Base-by-base conservation (phyloP, 2,329 filamentous ascomycete species). In the Phoma sp. region DNA sequence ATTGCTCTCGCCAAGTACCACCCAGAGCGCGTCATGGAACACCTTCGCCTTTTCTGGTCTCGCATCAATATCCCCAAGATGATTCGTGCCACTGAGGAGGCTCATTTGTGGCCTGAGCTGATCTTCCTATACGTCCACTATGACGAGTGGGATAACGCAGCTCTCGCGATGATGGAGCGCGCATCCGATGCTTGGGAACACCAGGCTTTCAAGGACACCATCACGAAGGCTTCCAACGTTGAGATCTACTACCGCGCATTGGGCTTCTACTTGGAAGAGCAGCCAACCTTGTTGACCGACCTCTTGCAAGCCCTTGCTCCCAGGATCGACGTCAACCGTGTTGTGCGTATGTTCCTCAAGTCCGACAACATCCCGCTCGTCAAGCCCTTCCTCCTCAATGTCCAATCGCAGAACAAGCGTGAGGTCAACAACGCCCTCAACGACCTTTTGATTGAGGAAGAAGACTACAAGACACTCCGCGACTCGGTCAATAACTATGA, bases 401-500 rank as follows among this genome's bases (percentile, higher is more conserved):
- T 99, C 24, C 95, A 99, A 79, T 79, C 86, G 13, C 95, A 99
- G 79, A 99, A 99, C 84, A 99, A 99, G 88, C 91, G 92, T 64
- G 91, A 91, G 46, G 95, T 99, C 72, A 99, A 99, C 78, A 92
- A 96, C 72, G 95, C 95, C 24, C 96, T 99, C 79, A 97, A 99
- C 74, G 95, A 99, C 74, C 80, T 99, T 41, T 82, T 99, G 68
- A 99, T 99, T 57, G 95, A 99, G 77, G 95, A 99, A 77, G 96
- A 99, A 74, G 96, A 99, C 75, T 94, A 99, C 85, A 98, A 99
- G 88, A 97, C 94, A 15, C 84, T 99, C 25, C 90, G 92, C 48
- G 95, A 99, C 78, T 99, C 95, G 2, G 94, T 97, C 10, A 92
- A 97, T 80, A 96, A 96, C 80, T 96, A 97, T 77, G 95, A 99